Percentiles rank a stretch among this genome's conserved stretches.
Conservation (phyloP, 805 yeast genomes). For the Sugiyamaella valdiviana region DNA sequence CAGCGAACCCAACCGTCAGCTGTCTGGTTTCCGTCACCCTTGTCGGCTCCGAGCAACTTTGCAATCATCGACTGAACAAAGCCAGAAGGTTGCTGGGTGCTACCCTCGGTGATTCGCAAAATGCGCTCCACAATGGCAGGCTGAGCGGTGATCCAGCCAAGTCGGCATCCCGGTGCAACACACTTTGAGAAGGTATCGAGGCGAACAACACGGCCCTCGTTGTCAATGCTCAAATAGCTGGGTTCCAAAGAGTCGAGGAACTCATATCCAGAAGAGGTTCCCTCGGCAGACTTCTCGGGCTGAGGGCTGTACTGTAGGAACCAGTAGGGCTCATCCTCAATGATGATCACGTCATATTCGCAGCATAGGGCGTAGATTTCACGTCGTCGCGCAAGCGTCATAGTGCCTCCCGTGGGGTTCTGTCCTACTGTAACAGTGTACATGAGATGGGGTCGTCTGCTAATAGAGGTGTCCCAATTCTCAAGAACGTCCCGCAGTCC, state of each 20-base stretch:
- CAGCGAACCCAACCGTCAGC: conserved; percentile 57
- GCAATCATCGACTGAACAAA: conserved; percentile 65
- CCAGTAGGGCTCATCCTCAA: conserved; percentile 97
- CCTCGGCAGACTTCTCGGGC: background rate
- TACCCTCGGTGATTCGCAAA: conserved; percentile 68
- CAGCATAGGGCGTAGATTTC: conserved; percentile 70
- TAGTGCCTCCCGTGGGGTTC: conserved; percentile 91
- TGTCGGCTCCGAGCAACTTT: conserved; percentile 54
- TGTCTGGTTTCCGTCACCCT: conserved; percentile 6
- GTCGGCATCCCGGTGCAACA: conserved; percentile 85
- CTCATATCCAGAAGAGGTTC: conserved; percentile 33
- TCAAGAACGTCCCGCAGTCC: conserved; percentile 54
- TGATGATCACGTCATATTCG: conserved; percentile 74
- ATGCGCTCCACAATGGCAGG: conserved; percentile 56
- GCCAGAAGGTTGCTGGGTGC: conserved; percentile 80
- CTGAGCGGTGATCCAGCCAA: conserved; percentile 86
- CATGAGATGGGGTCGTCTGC: conserved; percentile 61
- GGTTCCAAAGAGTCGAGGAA: conserved; percentile 63
- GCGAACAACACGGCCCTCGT: conserved; percentile 85
- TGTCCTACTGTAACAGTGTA: conserved; percentile 95
- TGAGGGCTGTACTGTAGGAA: conserved; percentile 70
- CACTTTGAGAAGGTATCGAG: conserved; percentile 88
- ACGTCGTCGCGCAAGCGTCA: conserved; percentile 67
- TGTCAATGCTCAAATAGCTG: conserved; percentile 70
- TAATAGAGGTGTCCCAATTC: conserved; percentile 57